Percentiles rank a stretch among this genome's conserved stretches.
Evolutionary conservation across 352 stramenopile genomes (phyloP).

Genomic region (Phytophthora pistaciae): DNA sequence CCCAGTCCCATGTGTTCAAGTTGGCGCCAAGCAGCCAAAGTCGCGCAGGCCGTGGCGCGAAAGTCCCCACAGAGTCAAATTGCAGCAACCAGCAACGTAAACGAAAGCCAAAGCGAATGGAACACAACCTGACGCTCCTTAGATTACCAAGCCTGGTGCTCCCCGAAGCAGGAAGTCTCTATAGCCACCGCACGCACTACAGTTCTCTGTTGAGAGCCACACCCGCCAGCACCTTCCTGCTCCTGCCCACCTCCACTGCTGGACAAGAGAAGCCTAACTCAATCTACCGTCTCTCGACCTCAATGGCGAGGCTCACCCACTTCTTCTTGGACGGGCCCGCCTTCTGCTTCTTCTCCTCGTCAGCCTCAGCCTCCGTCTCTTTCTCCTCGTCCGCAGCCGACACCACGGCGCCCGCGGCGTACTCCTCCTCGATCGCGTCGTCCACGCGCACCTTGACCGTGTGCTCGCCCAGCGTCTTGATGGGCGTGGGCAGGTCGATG

Average conservation of each 20-base stretch:
- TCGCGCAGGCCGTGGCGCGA: conserved; percentile 18
- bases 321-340: conserved; percentile 81
- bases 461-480: conserved; percentile 87
- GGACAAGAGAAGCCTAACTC: conserved; percentile 12
- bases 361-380: conserved; percentile 20
- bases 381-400: conserved; percentile 28
- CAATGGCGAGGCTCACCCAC: conserved; percentile 70
- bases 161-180: conserved; percentile 20
- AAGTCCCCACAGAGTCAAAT: conserved; percentile 3
- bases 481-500: conserved; percentile 73
- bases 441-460: conserved; percentile 87
- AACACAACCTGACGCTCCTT: conserved; percentile 19
- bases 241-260: conserved; percentile 9
- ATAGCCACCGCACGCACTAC: conserved; percentile 13
- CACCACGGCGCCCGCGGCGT: conserved; percentile 46
- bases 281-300: conserved; percentile 75
- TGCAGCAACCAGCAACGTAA: background rate
- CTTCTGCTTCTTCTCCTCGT: conserved; percentile 41
- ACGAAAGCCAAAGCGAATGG: background rate
- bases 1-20: conserved; percentile 1
- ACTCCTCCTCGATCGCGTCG: conserved; percentile 77
- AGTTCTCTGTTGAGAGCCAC: background rate
- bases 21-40: conserved; percentile 33
- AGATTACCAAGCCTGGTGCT: conserved; percentile 11
- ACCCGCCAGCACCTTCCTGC: conserved; percentile 9